A percentile compares a stretch with the other conserved stretches of the same genome.
Evolutionary conservation across 2,329 filamentous ascomycete species (phyloP).

Genomic region (Aureobasidium pullulans): DNA sequence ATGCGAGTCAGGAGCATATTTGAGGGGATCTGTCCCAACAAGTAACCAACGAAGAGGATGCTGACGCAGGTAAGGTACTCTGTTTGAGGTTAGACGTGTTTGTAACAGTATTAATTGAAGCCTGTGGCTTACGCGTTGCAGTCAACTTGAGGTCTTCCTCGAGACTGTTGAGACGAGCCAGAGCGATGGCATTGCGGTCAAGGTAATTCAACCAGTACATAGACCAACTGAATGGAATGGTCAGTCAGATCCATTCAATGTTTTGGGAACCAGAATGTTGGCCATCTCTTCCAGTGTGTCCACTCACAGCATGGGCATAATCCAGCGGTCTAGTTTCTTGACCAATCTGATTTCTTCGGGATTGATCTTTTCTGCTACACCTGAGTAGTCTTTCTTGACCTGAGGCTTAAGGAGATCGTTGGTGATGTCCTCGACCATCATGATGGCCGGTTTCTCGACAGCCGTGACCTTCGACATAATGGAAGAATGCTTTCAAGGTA

Average conservation of each 20-base stretch:
- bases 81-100: constrained; percentile 14
- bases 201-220: constrained; percentile 75
- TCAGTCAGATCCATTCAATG: not conserved
- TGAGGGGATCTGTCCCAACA: constrained; percentile 34
- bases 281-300: too few species aligned
- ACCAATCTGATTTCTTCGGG: constrained; percentile 24
- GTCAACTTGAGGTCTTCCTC: constrained; percentile 52
- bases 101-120: constrained; percentile 44
- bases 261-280: too few species aligned
- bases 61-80: constrained; percentile 44
- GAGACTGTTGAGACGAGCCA: constrained; percentile 57
- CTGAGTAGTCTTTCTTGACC: constrained; percentile 22
- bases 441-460: not conserved
- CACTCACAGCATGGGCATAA: constrained; percentile 20
- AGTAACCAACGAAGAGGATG: constrained; percentile 57
- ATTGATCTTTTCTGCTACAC: constrained; percentile 27
- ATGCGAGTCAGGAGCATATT: constrained; percentile 40
- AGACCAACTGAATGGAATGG: constrained; percentile 50
- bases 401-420: constrained; percentile 2
- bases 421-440: constrained; percentile 6
- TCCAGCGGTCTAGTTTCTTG: constrained; percentile 24
- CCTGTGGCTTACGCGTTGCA: constrained; percentile 27
- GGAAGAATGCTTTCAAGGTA: not conserved
- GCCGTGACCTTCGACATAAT: not conserved
- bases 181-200: constrained; percentile 51